A percentile compares a stretch with the other conserved stretches of the same genome.
These are phyloP conservation scores for Sarocladiaceae sp. DNA, from an alignment of 2,329 filamentous ascomycete species.

Conservation along the genomic window DNA sequence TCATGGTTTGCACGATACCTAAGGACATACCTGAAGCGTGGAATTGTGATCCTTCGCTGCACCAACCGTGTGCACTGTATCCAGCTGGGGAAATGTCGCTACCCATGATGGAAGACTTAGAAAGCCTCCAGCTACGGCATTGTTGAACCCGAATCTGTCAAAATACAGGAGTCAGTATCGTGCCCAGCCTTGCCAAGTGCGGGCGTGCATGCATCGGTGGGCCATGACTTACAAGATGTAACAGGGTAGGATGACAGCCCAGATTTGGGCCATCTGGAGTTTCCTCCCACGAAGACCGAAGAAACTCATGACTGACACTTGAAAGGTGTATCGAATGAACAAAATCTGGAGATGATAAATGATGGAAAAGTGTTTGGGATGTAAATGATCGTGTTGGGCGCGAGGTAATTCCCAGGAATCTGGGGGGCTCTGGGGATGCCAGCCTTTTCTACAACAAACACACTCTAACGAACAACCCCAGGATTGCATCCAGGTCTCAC, in stretches of 20 bases:
- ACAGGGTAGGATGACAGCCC: background rate
- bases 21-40: background rate
- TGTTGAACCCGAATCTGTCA: background rate
- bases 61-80: background rate
- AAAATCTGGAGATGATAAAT: too few relatives aligned
- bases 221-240: background rate
- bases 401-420: too few relatives aligned
- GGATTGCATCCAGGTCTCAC: too few relatives aligned
- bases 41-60: conserved; percentile 1
- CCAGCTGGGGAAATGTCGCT: background rate
- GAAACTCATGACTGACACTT: background rate
- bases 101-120: background rate
- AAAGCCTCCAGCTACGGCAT: background rate
- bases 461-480: too few relatives aligned
- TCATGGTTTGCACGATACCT: too few relatives aligned
- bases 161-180: background rate
- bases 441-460: too few relatives aligned
- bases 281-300: background rate
- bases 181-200: too few relatives aligned
- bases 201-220: too few relatives aligned
- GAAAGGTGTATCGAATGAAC: too few relatives aligned
- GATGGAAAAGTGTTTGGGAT: too few relatives aligned
- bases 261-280: conserved; percentile 1
- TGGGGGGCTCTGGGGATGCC: too few relatives aligned
- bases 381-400: too few relatives aligned